Evolutionary conservation across 2,329 filamentous ascomycete genomes (phyloP).

Genomic region (Ascochyta viciae-villosae): DNA sequence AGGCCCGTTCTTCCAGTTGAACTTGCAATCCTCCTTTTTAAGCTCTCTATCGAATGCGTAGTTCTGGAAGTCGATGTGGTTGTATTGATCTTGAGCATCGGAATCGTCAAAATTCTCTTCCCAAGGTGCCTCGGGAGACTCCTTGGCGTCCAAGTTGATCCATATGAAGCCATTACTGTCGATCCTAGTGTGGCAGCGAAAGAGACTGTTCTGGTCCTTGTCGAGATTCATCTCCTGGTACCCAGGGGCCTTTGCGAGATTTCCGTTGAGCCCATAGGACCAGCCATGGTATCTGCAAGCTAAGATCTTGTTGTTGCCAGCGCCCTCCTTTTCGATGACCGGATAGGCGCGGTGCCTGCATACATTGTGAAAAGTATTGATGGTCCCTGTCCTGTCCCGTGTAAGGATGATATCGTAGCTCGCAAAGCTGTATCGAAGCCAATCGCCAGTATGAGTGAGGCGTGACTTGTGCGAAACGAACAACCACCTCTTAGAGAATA

Average conservation of each 20-base stretch:
- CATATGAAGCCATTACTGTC: conserved; percentile 42
- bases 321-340: conserved; percentile 33
- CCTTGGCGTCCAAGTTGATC: conserved; percentile 39
- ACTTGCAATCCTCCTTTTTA: not conserved
- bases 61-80: not conserved
- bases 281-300: conserved; percentile 55
- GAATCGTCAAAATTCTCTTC: conserved; percentile 17
- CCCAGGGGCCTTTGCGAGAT: conserved; percentile 53
- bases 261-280: conserved; percentile 53
- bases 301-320: conserved; percentile 46
- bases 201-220: conserved; percentile 38
- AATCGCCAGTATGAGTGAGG: conserved; percentile 22
- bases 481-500: conserved; percentile 51
- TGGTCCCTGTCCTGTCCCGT: conserved; percentile 23
- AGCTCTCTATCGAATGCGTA: conserved; percentile 1
- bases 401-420: conserved; percentile 20
- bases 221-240: conserved; percentile 42
- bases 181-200: conserved; percentile 38
- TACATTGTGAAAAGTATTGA: conserved; percentile 51
- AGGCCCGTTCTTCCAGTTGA: conserved; percentile 5
- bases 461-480: conserved; percentile 43
- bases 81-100: not conserved
- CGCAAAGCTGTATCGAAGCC: conserved; percentile 14
- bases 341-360: conserved; percentile 53
- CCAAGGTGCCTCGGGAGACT: conserved; percentile 24